Conservation (phyloP, 331 rosid species). For the Quercus tomentella region DNA sequence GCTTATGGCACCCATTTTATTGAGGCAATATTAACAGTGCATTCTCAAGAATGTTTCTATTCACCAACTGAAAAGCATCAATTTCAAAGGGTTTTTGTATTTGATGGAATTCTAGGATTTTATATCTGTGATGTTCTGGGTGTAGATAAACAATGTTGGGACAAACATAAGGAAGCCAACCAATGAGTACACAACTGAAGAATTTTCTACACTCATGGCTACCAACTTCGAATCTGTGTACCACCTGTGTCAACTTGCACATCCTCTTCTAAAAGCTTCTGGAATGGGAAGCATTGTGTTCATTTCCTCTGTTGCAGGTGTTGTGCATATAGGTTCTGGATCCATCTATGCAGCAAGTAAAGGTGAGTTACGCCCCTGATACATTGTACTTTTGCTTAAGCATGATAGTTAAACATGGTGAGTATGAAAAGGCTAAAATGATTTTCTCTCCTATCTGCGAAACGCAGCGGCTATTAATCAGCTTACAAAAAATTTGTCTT, state of each 20-base stretch:
- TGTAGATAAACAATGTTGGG: slow-evolving; percentile 86
- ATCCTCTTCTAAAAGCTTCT: slow-evolving; percentile 79
- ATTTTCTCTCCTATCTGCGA: neutral
- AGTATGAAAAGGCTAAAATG: neutral
- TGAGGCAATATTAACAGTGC: neutral
- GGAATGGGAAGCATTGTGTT: slow-evolving; percentile 84
- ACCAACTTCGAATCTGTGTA: slow-evolving; percentile 71
- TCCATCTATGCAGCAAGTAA: slow-evolving; percentile 46
- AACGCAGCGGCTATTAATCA: slow-evolving; percentile 56
- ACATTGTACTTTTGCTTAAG: neutral
- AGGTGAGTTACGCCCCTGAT: slow-evolving; percentile 22
- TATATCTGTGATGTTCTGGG: slow-evolving; percentile 5
- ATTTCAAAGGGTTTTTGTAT: neutral
- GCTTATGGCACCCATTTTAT: neutral
- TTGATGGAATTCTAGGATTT: neutral
- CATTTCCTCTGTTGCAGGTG: slow-evolving; percentile 57
- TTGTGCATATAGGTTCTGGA: slow-evolving; percentile 24
- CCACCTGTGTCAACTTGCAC: slow-evolving; percentile 59
- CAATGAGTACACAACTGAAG: slow-evolving; percentile 61
- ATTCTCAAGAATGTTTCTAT: neutral
- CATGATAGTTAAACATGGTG: neutral
- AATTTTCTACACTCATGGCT: slow-evolving; percentile 45
- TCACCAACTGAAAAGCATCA: neutral
- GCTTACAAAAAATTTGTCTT: slow-evolving; percentile 45
- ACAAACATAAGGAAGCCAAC: slow-evolving; percentile 80